These are phyloP conservation scores for Cutaneotrichosporon sp. DNA, from an alignment of 1,284 basidiomycete genomes.

Conservation along the genomic window DNA sequence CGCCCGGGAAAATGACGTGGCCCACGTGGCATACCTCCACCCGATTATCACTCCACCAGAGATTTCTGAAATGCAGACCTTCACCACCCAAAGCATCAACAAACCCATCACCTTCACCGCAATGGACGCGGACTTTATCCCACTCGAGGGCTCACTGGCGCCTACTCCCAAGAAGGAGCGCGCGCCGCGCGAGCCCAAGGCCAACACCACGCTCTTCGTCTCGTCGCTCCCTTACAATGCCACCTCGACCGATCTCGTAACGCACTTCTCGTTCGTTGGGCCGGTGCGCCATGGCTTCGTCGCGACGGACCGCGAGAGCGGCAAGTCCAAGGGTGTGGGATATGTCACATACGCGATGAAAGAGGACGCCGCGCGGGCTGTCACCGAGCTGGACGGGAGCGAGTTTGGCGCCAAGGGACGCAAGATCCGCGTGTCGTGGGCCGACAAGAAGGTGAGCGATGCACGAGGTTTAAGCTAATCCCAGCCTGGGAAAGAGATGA, in stretches of 20 bases:
- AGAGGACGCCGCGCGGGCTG: conserved; percentile 80
- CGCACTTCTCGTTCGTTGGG: conserved; percentile 91
- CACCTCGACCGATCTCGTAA: conserved; percentile 84
- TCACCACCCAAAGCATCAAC: conserved; percentile 12
- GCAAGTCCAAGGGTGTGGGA: conserved; percentile 92
- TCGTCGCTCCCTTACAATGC: conserved; percentile 74
- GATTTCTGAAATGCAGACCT: conserved; percentile 20
- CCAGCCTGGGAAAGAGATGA: conserved; percentile 20
- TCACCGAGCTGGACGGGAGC: conserved; percentile 60
- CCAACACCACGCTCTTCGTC: conserved; percentile 48
- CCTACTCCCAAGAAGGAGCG: conserved; percentile 1
- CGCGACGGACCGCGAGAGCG: conserved; percentile 67
- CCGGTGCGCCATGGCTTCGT: conserved; percentile 93
- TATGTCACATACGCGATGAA: conserved; percentile 89
- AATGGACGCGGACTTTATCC: conserved; percentile 44
- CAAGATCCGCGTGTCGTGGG: conserved; percentile 73
- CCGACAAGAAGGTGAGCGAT: conserved; percentile 66
- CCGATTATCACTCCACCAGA: conserved; percentile 15
- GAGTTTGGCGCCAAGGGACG: conserved; percentile 61
- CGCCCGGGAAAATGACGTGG: conserved; percentile 10
- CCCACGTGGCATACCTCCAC: conserved; percentile 10
- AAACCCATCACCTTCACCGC: conserved; percentile 17
- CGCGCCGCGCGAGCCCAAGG: background rate
- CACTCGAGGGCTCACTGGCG: conserved; percentile 26
- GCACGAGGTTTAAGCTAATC: background rate